A percentile compares a stretch with the other conserved stretches of the same genome.
Conservation (phyloP, 2,329 filamentous ascomycete species). For the Ascochyta viciae-villosae region DNA sequence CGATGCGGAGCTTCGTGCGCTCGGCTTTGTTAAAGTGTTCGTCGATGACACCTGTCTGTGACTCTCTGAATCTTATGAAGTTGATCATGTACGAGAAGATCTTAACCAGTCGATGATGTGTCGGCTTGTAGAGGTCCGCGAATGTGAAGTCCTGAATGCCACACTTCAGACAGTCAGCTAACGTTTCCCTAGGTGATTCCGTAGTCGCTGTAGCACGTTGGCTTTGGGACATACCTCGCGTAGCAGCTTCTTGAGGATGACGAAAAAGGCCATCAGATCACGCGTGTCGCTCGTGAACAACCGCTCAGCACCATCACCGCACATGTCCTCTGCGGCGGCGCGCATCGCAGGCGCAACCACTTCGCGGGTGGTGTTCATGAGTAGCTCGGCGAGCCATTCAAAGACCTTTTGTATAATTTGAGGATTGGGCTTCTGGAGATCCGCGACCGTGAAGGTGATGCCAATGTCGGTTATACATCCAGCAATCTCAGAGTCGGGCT, state of each 20-base stretch:
- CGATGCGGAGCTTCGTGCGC: constrained; percentile 84
- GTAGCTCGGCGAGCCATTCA: constrained; percentile 93
- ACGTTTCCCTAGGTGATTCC: neutral
- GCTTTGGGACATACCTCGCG: constrained; percentile 59
- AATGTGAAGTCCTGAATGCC: constrained; percentile 94
- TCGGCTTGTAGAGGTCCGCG: constrained; percentile 88
- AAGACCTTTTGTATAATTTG: constrained; percentile 97
- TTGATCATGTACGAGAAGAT: constrained; percentile 99
- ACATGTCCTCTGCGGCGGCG: constrained; percentile 86
- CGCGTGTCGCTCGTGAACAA: constrained; percentile 85
- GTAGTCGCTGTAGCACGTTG: neutral
- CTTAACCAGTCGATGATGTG: constrained; percentile 86
- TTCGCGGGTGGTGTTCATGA: constrained; percentile 92
- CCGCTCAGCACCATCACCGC: constrained; percentile 78
- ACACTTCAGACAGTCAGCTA: constrained; percentile 62
- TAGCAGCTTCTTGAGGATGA: constrained; percentile 79
- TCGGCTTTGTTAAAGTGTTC: constrained; percentile 93
- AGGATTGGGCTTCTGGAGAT: constrained; percentile 92
- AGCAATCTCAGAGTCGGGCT: constrained; percentile 81
- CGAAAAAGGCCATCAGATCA: constrained; percentile 95
- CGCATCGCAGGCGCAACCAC: constrained; percentile 95
- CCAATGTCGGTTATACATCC: constrained; percentile 98
- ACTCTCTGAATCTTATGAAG: constrained; percentile 96
- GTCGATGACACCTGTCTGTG: constrained; percentile 87
- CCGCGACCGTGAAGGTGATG: constrained; percentile 82